Base-by-base conservation (phyloP, 2,329 filamentous ascomycete species). In the Pseudogymnoascus sp. region DNA sequence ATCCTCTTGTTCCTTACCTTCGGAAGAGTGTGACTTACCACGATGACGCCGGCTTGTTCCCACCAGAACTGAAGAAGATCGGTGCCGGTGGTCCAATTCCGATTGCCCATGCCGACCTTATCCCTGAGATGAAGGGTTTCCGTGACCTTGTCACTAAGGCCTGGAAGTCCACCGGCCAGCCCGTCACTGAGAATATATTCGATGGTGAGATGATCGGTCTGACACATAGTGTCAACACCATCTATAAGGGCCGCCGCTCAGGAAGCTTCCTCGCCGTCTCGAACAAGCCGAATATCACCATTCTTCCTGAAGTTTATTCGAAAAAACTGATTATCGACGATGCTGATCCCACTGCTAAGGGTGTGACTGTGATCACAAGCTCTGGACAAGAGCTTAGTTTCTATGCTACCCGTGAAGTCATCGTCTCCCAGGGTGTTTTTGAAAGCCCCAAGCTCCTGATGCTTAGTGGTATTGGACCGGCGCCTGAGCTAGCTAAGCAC, bases 11-110 rank as follows among this genome's bases (percentile, higher is more conserved):
- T 3, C 74, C 77, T 6, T 86, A 85, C 66, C 74, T 86, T 4
- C 76, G 78, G 65, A 85, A 86, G 75, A 60, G 77, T n/a, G 81
- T 77, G 0, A 83, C 78, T 16, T 87, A 85, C 70, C 80, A 84
- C 65, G 83, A 87, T 62, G 81, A 85, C 64, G 14, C 14, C 14
- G 72, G 75, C 7, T 68, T 79, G 0, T 83, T 81, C 65, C 3
- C 61, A 23, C 21, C 74, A 0, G 75, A 80, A 3, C 72, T 85
- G 2, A 70, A 75, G 38, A 80, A 83, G 67, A 80, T 86, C 60
- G 82, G 83, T 3, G 65, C 65, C 1, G 73, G 75, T n/a, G 83
- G 84, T 0, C 83, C 82, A 0, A 71, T 87, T 6, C 76, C 78
- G 5, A 78, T 87, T 59, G 73, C 81, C 0, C 83, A 85, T 65